These are phyloP conservation scores for Rhizopogon roseolus DNA, from an alignment of 768 basidiomycete genomes.

Conservation along the genomic window DNA sequence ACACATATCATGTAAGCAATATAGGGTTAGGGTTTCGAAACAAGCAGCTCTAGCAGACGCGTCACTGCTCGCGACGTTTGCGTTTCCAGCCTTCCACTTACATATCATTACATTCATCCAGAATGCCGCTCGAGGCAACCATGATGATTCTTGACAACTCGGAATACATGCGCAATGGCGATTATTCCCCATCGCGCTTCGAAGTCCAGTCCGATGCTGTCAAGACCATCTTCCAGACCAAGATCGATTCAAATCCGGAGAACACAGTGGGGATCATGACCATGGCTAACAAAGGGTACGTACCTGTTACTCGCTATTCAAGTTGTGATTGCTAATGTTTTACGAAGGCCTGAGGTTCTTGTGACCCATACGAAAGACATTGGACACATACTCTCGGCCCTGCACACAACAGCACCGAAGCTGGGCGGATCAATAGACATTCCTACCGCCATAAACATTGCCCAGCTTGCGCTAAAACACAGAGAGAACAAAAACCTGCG, in stretches of 20 bases:
- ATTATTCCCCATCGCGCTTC: constrained; percentile 83
- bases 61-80: neutral
- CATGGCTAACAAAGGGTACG: constrained; percentile 92
- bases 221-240: constrained; percentile 84
- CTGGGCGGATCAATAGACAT: constrained; percentile 84
- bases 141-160: constrained; percentile 98
- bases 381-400: constrained; percentile 81
- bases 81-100: constrained; percentile 25
- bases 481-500: constrained; percentile 97
- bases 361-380: constrained; percentile 95
- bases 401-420: constrained; percentile 66
- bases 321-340: neutral
- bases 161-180: constrained; percentile 94
- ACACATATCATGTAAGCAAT: no score
- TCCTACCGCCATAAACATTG: constrained; percentile 86
- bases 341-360: constrained; percentile 82
- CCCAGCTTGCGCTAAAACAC: constrained; percentile 95
- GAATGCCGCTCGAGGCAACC: constrained; percentile 95
- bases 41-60: neutral
- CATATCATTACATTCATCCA: constrained; percentile 19
- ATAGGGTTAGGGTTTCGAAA: neutral
- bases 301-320: neutral
- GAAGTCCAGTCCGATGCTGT: constrained; percentile 91
- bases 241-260: constrained; percentile 95
- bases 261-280: constrained; percentile 98